phyloP scores from a whole-genome alignment of 176 grass and related monocot genomes.

The Guadua angustifolia region DNA sequence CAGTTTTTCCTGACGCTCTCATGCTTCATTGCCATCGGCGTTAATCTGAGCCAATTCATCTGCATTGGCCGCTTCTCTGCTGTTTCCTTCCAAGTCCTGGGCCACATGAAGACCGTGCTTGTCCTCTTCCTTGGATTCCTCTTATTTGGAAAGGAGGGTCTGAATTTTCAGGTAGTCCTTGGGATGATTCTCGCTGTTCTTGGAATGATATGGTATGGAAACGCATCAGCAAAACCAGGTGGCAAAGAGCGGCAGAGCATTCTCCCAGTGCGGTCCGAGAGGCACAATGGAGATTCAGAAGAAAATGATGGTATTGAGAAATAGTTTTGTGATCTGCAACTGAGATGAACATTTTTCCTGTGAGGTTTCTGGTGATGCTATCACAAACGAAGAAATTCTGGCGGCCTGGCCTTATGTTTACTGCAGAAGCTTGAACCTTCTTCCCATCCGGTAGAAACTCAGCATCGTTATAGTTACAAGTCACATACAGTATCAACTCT shows the following conservation, averaged over 20 bases:
- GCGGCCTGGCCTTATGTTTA: conserved; percentile 5
- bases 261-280: conserved; percentile 54
- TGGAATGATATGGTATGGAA: conserved; percentile 94
- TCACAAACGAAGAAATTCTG: conserved; percentile 12
- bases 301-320: conserved; percentile 43
- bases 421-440: conserved; percentile 16
- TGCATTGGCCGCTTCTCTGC: conserved; percentile 89
- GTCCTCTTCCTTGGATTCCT: conserved; percentile 82
- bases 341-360: not conserved
- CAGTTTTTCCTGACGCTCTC: conserved; percentile 76
- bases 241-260: conserved; percentile 66
- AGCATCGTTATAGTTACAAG: conserved; percentile 31
- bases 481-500: conserved; percentile 9
- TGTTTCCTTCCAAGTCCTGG: conserved; percentile 90
- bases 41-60: conserved; percentile 95
- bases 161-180: conserved; percentile 76
- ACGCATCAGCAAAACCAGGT: conserved; percentile 75
- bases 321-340: conserved; percentile 27
- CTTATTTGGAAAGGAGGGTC: conserved; percentile 87
- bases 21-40: conserved; percentile 81
- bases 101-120: conserved; percentile 97
- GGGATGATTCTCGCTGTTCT: conserved; percentile 84
- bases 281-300: conserved; percentile 43
- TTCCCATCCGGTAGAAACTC: not conserved
- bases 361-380: conserved; percentile 38